A percentile compares a stretch with the other conserved stretches of the same genome.
Conservation (phyloP, 345 rosid genomes). For the Populus deltoides region DNA sequence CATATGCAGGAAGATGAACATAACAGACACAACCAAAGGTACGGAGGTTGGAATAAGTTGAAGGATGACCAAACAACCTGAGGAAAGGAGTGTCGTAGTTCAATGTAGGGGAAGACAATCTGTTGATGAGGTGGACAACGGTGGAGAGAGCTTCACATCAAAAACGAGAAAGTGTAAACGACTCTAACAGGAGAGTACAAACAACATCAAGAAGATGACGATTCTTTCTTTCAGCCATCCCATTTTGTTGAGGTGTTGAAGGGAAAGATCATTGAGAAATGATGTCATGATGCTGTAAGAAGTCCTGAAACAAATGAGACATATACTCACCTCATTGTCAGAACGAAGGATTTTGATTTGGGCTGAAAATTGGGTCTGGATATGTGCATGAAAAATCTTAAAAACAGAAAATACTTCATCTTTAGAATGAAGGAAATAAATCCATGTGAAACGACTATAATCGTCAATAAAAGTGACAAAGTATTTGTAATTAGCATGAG, state of each 20-base stretch:
- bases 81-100: not conserved
- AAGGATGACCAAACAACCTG: not conserved
- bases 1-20: not conserved
- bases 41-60: not conserved
- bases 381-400: not conserved
- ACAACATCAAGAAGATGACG: not conserved
- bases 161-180: not conserved
- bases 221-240: not conserved
- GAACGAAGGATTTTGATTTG: not conserved
- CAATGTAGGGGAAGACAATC: not conserved
- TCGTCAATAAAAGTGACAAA: not conserved
- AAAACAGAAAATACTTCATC: not conserved
- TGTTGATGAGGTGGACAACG: not conserved
- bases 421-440: not conserved
- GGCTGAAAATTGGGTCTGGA: not conserved
- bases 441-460: not conserved
- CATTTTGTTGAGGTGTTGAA: not conserved
- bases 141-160: not conserved
- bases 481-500: not conserved
- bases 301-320: not conserved
- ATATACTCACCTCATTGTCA: not conserved
- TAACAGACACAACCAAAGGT: not conserved
- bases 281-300: not conserved
- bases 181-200: not conserved
- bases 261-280: not conserved